These are phyloP conservation scores for Clarireedia homoeocarpa DNA, from an alignment of 2,329 filamentous ascomycete genomes.

Conservation along the genomic window DNA sequence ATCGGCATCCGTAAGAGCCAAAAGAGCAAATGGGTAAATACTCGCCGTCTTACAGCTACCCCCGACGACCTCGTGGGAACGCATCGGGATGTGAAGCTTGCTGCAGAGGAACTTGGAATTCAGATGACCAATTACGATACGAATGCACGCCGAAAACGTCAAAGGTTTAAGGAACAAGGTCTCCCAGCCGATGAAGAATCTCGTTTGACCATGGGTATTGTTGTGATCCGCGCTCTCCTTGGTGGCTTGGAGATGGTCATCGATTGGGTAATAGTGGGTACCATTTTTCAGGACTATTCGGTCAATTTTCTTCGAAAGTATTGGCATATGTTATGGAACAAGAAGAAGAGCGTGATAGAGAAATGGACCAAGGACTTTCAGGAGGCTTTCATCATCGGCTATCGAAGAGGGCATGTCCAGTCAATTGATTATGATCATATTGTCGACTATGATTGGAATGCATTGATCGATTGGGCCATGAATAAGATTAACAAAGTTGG, in stretches of 20 bases:
- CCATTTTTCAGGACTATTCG: slow-evolving; percentile 46
- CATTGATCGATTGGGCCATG: slow-evolving; percentile 59
- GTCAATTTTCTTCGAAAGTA: slow-evolving; percentile 45
- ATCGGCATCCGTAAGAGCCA: slow-evolving; percentile 6
- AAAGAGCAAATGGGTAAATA: slow-evolving; percentile 7
- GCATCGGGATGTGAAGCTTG: slow-evolving; percentile 6
- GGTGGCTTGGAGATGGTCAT: slow-evolving; percentile 52
- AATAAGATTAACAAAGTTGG: slow-evolving; percentile 24
- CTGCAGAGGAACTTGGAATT: slow-evolving; percentile 5
- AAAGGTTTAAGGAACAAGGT: slow-evolving; percentile 26
- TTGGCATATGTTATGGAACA: slow-evolving; percentile 46
- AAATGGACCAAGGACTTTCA: slow-evolving; percentile 57
- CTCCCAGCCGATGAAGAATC: slow-evolving; percentile 36
- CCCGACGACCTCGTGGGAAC: slow-evolving; percentile 7
- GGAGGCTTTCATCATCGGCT: slow-evolving; percentile 56
- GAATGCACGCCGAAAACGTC: slow-evolving; percentile 3
- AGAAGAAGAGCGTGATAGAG: slow-evolving; percentile 45
- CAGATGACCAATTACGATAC: slow-evolving; percentile 8
- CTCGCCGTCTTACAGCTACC: slow-evolving; percentile 5
- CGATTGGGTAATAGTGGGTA: slow-evolving; percentile 53
- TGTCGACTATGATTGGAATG: slow-evolving; percentile 59
- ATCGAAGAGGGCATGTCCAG: slow-evolving; percentile 53
- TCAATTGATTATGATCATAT: slow-evolving; percentile 56
- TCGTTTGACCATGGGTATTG: slow-evolving; percentile 48
- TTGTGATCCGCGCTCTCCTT: slow-evolving; percentile 49